These are phyloP conservation scores for Chlamydomonas sp. DNA, from an alignment of 139 green algal species.

Conservation along the genomic window DNA sequence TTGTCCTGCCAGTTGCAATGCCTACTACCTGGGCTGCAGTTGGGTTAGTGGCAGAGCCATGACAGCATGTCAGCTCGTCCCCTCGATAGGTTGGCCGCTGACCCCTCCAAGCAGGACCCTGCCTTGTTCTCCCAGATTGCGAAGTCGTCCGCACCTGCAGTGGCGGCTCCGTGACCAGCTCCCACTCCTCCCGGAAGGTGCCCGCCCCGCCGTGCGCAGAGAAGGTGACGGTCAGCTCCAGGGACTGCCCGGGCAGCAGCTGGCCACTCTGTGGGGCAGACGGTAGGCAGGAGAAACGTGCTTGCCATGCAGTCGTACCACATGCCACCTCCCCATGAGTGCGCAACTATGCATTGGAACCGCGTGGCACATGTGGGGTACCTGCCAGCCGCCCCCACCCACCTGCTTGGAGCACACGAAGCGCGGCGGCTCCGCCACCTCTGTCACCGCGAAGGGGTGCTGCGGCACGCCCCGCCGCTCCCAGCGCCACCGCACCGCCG, in stretches of 20 bases:
- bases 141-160: background rate
- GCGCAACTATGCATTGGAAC: no score
- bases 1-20: no score
- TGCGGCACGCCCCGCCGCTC: conserved; percentile 3
- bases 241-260: conserved; percentile 38
- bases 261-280: conserved; percentile 10
- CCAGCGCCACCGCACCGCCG: conserved; percentile 36
- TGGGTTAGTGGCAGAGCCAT: no score
- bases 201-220: background rate
- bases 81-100: no score
- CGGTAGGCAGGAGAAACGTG: background rate
- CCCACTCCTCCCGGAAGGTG: conserved; percentile 35
- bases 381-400: no score
- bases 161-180: conserved; percentile 30
- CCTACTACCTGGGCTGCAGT: no score
- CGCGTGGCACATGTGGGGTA: no score
- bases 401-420: conserved; percentile 36
- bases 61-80: no score
- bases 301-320: background rate
- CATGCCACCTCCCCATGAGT: no score
- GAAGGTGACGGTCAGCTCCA: conserved; percentile 29
- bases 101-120: no score
- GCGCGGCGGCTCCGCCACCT: conserved; percentile 20
- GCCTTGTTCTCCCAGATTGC: no score
- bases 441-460: background rate